Conservation (phyloP, 2,329 filamentous ascomycete species). For the Ilyonectria mors-panacis region DNA sequence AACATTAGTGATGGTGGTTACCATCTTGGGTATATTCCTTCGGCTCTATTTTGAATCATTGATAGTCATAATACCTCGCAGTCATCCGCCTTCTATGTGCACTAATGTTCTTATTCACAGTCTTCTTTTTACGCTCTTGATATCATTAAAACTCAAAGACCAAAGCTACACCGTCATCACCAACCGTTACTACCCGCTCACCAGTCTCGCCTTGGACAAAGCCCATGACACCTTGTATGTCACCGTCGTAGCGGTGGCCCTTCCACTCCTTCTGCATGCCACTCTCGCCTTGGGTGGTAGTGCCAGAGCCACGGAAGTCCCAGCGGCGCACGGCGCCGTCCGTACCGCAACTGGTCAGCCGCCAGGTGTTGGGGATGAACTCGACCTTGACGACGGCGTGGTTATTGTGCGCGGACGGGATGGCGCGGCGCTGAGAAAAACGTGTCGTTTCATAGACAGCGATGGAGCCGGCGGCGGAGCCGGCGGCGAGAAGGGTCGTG, state of each 20-base stretch:
- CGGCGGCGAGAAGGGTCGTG: constrained; percentile 72
- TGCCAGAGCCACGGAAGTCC: constrained; percentile 75
- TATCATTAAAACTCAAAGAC: constrained; percentile 72
- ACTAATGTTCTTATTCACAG: constrained; percentile 24
- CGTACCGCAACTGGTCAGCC: constrained; percentile 91
- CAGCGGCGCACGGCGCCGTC: constrained; percentile 92
- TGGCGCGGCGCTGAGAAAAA: constrained; percentile 88
- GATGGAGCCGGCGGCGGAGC: constrained; percentile 82
- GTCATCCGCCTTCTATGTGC: constrained; percentile 35
- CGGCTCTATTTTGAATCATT: constrained; percentile 45
- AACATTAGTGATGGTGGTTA: background rate
- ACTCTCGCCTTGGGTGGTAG: constrained; percentile 58
- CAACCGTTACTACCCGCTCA: constrained; percentile 86
- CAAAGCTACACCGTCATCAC: constrained; percentile 83
- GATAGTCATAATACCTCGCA: constrained; percentile 41
- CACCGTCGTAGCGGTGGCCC: constrained; percentile 87
- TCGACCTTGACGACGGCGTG: constrained; percentile 94
- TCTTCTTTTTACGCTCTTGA: constrained; percentile 16
- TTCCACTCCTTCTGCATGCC: constrained; percentile 90
- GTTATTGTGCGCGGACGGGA: constrained; percentile 88
- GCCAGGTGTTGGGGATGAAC: constrained; percentile 78
- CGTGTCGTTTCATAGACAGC: constrained; percentile 89
- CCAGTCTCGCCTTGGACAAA: constrained; percentile 89
- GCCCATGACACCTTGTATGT: constrained; percentile 89
- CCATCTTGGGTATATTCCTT: constrained; percentile 41